Base-by-base conservation (phyloP, 2,329 filamentous ascomycete species). In the Scedosporium apiospermum region DNA sequence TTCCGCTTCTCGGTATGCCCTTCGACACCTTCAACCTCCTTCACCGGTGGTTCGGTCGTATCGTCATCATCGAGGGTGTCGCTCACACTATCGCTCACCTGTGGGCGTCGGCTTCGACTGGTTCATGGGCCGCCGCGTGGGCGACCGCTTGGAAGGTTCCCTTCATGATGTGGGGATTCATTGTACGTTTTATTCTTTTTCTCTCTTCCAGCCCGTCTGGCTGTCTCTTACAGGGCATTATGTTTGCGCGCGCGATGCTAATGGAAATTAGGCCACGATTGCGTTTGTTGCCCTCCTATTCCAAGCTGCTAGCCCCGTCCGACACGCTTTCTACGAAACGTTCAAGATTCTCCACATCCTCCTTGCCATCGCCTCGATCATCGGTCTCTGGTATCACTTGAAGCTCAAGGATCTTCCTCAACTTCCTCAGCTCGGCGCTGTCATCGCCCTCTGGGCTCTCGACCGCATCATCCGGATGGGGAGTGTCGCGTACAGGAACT, bases 1-100 rank as follows among this genome's bases (percentile, higher is more conserved):
- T 98, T 70, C 74, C 80, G 3, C 74, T 96, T 41, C 82, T 98
- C 63, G 85, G 88, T 68, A 88, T 98, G 72, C 93, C 90, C 73
- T 99, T 97, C 76, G 95, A 98, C 74, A 96, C 93, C 0, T 98
- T 96, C 81, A 98, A 98, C 73, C 86, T 79, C 7, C 69, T 79
- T n/a, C 77, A 79, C 65, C 75, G 90, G 66, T 95, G 90, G 90
- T 82, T 91, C 66, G 91, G 90, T 46, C 84, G 90, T 41, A 85
- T 93, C 57, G 83, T 89, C 59, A 84, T 91, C 34, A 66, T 87
- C 2, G 86, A 93, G 72, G 76, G 82, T 34, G 69, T 91, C 61
- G 78, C 87, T 3, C 91, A 96, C 74, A 88, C 86, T 5, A 70
- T 85, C 38, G 62, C 65, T 10, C 65, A 66, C 57, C 53, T 64